Base-by-base conservation (phyloP, 306 rosid species). In the Vigna unguiculata region DNA sequence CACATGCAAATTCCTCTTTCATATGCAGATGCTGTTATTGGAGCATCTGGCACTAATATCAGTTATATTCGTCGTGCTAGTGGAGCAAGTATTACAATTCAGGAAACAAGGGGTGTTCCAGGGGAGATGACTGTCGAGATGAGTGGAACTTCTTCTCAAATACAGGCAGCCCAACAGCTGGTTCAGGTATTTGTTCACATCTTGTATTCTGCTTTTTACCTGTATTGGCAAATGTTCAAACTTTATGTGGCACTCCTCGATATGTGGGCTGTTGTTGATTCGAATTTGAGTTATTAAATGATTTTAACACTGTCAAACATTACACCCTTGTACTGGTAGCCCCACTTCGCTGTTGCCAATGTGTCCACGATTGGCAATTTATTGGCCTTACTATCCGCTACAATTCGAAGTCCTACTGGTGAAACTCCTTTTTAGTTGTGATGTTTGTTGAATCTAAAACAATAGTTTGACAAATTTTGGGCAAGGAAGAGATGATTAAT, bases 51-150 rank as follows among this genome's bases (percentile, higher is more conserved):
- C 24, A 28, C 85, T 10, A 84, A 84, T 74, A 84, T 81, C 53
- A 84, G 88, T 66, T 84, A 84, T 70, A 84, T 84, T 52, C 83
- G 88, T 16, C 83, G 85, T 52, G 83, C 75, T 28, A 84, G 85
- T 73, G 88, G 88, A 34, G 83, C 88, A 25, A 81, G 81, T 62
- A 70, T 81, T 54, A 79, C 88, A 77, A 69, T 84, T 81, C 83
- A 81, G 61, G 87, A 84, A 74, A 77, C 88, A 60, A 77, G 78
- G 80, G 88, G 88, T 68, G 71, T 73, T 54, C 88, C 83, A 7
- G 88, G 81, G 62, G 83, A 81, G 81, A 84, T 84, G 88, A 84
- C 88, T 38, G 83, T 84, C 32, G 88, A 84, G 70, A 84, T 84
- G 55, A 81, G 77, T 74, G 88, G 88, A 40, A 67, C 81, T 61